Evolutionary conservation across 2,329 filamentous ascomycete species (phyloP).

Genomic region (Escovopsis weberi): DNA sequence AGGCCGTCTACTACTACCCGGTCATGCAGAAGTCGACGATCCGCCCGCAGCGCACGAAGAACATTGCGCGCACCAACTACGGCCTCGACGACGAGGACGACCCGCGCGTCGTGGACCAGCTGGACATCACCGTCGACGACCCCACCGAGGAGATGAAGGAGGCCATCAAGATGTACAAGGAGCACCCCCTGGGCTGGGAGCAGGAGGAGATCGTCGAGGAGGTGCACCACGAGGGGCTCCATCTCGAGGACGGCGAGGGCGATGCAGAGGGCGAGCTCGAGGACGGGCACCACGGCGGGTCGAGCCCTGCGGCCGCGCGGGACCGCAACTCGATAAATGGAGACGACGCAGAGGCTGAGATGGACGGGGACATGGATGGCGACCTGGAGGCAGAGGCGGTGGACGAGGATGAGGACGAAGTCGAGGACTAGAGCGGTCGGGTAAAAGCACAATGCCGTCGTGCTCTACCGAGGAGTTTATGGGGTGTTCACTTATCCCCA

Average conservation of each 20-base stretch:
- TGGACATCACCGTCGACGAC: conserved; percentile 40
- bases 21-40: conserved; percentile 50
- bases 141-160: conserved; percentile 37
- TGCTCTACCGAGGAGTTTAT: background rate
- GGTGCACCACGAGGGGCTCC: conserved; percentile 1
- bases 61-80: conserved; percentile 38
- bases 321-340: conserved; percentile 18
- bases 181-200: conserved; percentile 35
- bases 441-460: background rate
- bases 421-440: background rate
- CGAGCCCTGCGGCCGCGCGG: conserved; percentile 9
- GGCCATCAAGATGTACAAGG: conserved; percentile 38
- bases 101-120: conserved; percentile 38
- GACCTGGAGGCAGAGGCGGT: too few relatives aligned
- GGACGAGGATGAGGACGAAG: conserved; percentile 13
- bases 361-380: conserved; percentile 14
- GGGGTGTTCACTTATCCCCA: background rate
- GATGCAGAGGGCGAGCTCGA: conserved; percentile 14
- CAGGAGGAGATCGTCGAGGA: conserved; percentile 17
- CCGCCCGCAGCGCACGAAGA: conserved; percentile 47
- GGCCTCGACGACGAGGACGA: conserved; percentile 31
- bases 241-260: conserved; percentile 15
- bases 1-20: conserved; percentile 53
- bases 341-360: conserved; percentile 32
- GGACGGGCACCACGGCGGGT: conserved; percentile 11